Conservation (phyloP, 2,329 filamentous ascomycete species). For the Verticillium dahliae region DNA sequence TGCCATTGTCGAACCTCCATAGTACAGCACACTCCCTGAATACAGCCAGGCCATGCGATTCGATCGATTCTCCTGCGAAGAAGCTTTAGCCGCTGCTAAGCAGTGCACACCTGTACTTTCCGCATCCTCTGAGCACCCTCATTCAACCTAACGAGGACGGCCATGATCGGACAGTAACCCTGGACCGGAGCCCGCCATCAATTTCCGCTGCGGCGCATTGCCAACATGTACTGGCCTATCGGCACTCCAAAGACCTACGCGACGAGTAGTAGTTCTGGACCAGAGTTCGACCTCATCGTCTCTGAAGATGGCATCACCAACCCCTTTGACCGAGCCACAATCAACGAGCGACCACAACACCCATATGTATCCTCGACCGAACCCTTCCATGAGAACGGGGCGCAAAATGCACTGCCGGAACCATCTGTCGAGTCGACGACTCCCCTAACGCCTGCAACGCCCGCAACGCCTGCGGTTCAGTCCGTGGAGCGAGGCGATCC, state of each 20-base stretch:
- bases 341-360: slow-evolving; percentile 22
- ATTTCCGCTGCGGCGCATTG: background rate
- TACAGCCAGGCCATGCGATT: background rate
- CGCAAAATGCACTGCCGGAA: slow-evolving; percentile 22
- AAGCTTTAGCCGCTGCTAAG: background rate
- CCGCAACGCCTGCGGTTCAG: slow-evolving; percentile 50
- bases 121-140: background rate
- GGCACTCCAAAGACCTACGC: slow-evolving; percentile 79
- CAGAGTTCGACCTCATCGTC: slow-evolving; percentile 41
- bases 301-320: slow-evolving; percentile 54
- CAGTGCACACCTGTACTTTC: background rate
- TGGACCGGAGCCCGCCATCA: background rate
- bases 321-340: slow-evolving; percentile 18
- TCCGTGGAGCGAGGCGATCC: slow-evolving; percentile 50
- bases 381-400: slow-evolving; percentile 13
- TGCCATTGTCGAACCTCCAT: background rate
- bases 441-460: slow-evolving; percentile 45
- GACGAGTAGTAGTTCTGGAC: slow-evolving; percentile 59
- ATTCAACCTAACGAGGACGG: background rate
- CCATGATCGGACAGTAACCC: background rate
- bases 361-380: slow-evolving; percentile 1
- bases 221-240: slow-evolving; percentile 84
- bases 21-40: background rate
- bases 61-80: background rate
- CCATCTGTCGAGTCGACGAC: slow-evolving; percentile 23